phyloP scores from a whole-genome alignment of 306 rosid species.

The Trichosanthes truncata region DNA sequence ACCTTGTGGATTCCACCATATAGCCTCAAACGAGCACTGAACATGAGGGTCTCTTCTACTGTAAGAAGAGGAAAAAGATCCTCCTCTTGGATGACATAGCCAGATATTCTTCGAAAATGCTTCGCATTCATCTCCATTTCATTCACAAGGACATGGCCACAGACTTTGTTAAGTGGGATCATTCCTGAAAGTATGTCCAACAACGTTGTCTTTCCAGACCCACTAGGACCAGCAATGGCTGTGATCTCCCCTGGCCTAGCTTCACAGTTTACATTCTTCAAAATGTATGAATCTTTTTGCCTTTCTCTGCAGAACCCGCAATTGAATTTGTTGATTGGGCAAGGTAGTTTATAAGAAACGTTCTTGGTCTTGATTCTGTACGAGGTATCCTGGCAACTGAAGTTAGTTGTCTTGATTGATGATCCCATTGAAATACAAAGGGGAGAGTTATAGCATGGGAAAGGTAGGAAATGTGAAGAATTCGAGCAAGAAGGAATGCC shows the following conservation, averaged over 20 bases:
- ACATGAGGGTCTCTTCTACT: slow-evolving; percentile 32
- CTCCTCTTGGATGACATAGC: slow-evolving; percentile 37
- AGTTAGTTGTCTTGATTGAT: neutral
- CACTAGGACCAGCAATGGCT: slow-evolving; percentile 44
- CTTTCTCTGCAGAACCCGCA: slow-evolving; percentile 13
- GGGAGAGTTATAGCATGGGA: neutral
- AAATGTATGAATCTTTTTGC: slow-evolving; percentile 12
- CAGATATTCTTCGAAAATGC: slow-evolving; percentile 27
- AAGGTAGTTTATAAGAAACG: slow-evolving; percentile 24
- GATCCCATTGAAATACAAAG: slow-evolving; percentile 18
- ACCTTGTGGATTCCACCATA: slow-evolving; percentile 21
- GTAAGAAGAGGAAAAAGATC: slow-evolving; percentile 36
- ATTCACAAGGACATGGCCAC: slow-evolving; percentile 30
- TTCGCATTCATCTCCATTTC: slow-evolving; percentile 26
- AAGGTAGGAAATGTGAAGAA: neutral
- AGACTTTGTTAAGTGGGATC: slow-evolving; percentile 18
- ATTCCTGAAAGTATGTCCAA: slow-evolving; percentile 33
- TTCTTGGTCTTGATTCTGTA: slow-evolving; percentile 19
- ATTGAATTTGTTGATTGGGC: neutral
- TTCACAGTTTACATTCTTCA: slow-evolving; percentile 36
- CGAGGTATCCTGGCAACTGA: neutral
- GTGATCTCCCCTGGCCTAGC: slow-evolving; percentile 31
- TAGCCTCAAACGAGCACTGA: slow-evolving; percentile 26
- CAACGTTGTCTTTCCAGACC: slow-evolving; percentile 39
- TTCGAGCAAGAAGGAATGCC: neutral